phyloP scores from a whole-genome alignment of 805 yeast species.

The Zygoascus flipseniorum region DNA sequence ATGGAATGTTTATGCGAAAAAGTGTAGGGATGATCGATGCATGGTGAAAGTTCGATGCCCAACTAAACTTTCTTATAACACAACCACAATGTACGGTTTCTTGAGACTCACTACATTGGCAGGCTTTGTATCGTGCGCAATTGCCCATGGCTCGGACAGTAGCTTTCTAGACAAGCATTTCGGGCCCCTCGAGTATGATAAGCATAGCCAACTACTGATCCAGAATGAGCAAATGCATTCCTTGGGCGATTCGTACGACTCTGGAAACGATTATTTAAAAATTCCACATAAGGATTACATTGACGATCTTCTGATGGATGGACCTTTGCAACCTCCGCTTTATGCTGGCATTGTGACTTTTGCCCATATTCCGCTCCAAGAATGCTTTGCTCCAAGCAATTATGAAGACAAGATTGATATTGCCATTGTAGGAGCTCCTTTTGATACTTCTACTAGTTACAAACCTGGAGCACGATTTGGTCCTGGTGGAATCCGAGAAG shows the following conservation, averaged over 20 bases:
- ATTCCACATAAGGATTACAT: conserved; percentile 5
- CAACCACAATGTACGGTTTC: not conserved
- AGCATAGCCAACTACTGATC: not conserved
- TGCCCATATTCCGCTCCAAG: conserved; percentile 57
- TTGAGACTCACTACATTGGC: not conserved
- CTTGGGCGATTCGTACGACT: not conserved
- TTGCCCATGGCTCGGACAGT: not conserved
- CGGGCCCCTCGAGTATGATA: conserved; percentile 1
- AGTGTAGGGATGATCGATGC: too few species aligned
- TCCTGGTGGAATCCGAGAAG: conserved; percentile 37
- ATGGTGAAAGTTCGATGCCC: too few species aligned
- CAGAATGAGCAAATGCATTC: not conserved
- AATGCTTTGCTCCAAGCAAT: conserved; percentile 38
- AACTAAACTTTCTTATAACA: too few species aligned
- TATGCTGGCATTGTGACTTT: conserved; percentile 35
- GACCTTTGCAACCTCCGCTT: not conserved
- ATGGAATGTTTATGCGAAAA: too few species aligned
- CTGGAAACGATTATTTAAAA: not conserved
- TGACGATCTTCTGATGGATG: not conserved
- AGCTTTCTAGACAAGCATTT: conserved; percentile 1
- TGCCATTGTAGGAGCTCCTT: conserved; percentile 71
- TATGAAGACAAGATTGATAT: conserved; percentile 46
- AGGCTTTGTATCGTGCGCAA: not conserved
- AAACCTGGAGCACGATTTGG: conserved; percentile 81
- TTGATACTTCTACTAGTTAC: conserved; percentile 71